Evolutionary conservation across 1,284 basidiomycete genomes (phyloP), one percentile per base, ranked within the genome.

Genomic region (Tilletiopsis washingtonensis): DNA sequence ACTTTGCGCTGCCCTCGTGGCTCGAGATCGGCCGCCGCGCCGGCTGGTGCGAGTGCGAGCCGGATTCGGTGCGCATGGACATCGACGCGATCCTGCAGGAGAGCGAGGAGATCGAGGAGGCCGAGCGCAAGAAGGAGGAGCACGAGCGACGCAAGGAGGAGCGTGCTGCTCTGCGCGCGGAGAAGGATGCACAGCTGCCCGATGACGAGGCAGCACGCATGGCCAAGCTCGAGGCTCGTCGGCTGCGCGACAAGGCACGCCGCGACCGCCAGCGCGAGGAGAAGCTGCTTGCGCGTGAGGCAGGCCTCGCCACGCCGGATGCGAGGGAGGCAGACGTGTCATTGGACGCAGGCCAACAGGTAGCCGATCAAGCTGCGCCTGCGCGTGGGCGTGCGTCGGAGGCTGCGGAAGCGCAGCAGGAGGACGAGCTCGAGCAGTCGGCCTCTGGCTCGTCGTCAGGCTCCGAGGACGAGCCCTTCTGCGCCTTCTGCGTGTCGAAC

Each of bases 1-100:
- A 98, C 74, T 98, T 98, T 74, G 94, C 94, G 0, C 79, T 97
- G 23, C 88, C 96, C 19, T 87, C 84, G 53, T 98, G 93, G 93
- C 75, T 97, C 7, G 88, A 93, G 45, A 76, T 93, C 20, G 93
- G 91, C 21, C 64, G 65, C 47, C 56, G 57, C 39, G 69, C 70
- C 40, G 62, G 61, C 49, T 69, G 62, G 36, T 72, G 70, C 54
- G 61, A 68, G 32, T 73, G 70, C 44, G 55, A 57, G 21, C 61
- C 66, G 40, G 62, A 71, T 47, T 69, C 64, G 49, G 70, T 73
- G 11, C 61, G 54, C 43, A 67, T 73, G 58, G 69, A 73, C 51
- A 57, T 69, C 7, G 65, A 68, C 34, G 66, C 61, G 14, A 47
- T 68, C 48, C 54, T 71, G 14, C 57, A 65, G 12, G 67, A 68